These are phyloP conservation scores for Apiotrichum veenhuisii DNA, from an alignment of 1,284 basidiomycete genomes.

Conservation along the genomic window DNA sequence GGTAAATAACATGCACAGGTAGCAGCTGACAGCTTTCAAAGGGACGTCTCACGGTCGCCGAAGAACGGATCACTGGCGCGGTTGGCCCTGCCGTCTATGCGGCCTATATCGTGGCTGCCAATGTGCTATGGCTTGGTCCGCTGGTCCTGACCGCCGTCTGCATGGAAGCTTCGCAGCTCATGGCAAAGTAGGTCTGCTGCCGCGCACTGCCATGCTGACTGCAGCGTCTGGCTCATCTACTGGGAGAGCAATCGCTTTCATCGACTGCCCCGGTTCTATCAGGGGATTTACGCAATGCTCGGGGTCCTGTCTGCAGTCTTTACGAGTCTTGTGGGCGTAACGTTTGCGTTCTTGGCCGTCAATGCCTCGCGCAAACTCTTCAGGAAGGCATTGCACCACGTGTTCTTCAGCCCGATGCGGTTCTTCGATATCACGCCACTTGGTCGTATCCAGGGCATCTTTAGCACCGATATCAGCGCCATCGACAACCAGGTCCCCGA, in stretches of 20 bases:
- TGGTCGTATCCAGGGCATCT: slow-evolving; percentile 62
- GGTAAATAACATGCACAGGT: no score
- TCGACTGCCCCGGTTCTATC: slow-evolving; percentile 57
- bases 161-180: slow-evolving; percentile 57
- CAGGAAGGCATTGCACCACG: slow-evolving; percentile 55
- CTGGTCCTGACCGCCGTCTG: slow-evolving; percentile 47
- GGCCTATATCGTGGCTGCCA: slow-evolving; percentile 63
- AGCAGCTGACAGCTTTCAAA: slow-evolving; percentile 15
- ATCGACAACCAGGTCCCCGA: slow-evolving; percentile 66
- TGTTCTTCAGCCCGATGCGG: slow-evolving; percentile 66
- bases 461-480: slow-evolving; percentile 63
- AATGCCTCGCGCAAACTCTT: slow-evolving; percentile 62
- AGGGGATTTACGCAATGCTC: slow-evolving; percentile 66
- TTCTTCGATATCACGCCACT: slow-evolving; percentile 66
- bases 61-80: slow-evolving; percentile 59
- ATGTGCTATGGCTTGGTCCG: slow-evolving; percentile 10
- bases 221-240: slow-evolving; percentile 59
- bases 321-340: slow-evolving; percentile 61
- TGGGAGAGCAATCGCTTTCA: slow-evolving; percentile 59
- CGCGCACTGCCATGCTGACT: not conserved
- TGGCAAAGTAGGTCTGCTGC: slow-evolving; percentile 35
- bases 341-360: slow-evolving; percentile 59
- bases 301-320: slow-evolving; percentile 56
- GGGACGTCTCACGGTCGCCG: slow-evolving; percentile 45
- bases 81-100: slow-evolving; percentile 63